Conservation (phyloP, 1,284 basidiomycete species). For the Ganoderma lucidum region DNA sequence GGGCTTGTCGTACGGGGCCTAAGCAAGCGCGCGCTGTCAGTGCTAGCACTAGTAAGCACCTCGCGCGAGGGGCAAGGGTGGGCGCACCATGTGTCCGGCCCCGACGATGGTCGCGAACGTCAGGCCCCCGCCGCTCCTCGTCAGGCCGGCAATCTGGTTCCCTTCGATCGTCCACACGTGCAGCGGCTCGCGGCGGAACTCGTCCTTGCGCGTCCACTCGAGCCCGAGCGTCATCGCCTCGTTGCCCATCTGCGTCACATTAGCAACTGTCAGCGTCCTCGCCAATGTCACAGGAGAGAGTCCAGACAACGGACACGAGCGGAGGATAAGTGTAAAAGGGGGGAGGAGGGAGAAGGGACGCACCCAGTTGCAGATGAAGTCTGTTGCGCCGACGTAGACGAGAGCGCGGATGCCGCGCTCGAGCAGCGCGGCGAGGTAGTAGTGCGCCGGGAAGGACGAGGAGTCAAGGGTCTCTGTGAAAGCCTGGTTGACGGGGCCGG, state of each 20-base stretch:
- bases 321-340: too few relatives aligned
- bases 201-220: constrained; percentile 66
- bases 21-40: neutral
- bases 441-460: constrained; percentile 50
- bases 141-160: constrained; percentile 61
- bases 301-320: neutral
- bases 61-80: neutral
- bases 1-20: constrained; percentile 73
- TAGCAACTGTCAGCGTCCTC: neutral
- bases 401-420: constrained; percentile 78
- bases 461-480: constrained; percentile 52
- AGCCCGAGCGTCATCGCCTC: constrained; percentile 67
- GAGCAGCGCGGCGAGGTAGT: constrained; percentile 74
- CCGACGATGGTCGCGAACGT: constrained; percentile 69
- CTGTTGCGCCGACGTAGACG: constrained; percentile 78
- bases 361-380: constrained; percentile 82
- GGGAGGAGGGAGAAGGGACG: constrained; percentile 6
- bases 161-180: constrained; percentile 60
- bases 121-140: constrained; percentile 63
- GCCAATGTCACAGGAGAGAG: neutral
- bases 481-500: constrained; percentile 47
- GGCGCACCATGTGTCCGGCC: constrained; percentile 57
- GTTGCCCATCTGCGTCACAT: constrained; percentile 52
- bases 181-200: constrained; percentile 54
- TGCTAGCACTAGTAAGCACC: neutral